Conservation (phyloP, 257 asterid genomes). For the Salvia miltiorrhiza region DNA sequence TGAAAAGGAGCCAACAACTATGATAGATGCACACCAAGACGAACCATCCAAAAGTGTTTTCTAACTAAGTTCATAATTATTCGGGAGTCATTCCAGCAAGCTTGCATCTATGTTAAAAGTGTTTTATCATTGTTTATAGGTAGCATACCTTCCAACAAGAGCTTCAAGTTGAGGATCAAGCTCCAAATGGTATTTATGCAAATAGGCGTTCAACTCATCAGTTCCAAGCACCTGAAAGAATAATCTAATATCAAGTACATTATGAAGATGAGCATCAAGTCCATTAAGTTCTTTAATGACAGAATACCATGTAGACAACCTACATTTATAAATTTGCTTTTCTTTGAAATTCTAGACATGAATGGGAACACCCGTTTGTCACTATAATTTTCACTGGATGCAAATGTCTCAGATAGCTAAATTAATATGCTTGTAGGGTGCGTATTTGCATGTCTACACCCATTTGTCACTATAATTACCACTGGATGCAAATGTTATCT, state of each 20-base stretch:
- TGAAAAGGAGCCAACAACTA: not conserved
- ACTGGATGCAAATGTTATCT: too few species aligned
- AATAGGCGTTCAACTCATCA: constrained; percentile 87
- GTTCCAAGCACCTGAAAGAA: constrained; percentile 85
- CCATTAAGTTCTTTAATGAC: not conserved
- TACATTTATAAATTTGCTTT: not conserved
- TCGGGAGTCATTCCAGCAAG: not conserved
- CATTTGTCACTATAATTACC: too few species aligned
- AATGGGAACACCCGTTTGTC: too few species aligned
- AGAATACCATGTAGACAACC: not conserved
- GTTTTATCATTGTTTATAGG: not conserved
- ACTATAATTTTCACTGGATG: too few species aligned
- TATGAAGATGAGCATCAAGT: not conserved
- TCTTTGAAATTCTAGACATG: too few species aligned
- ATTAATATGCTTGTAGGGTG: too few species aligned
- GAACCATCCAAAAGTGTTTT: not conserved
- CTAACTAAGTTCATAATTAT: not conserved
- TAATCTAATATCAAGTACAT: constrained; percentile 21
- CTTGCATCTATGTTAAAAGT: not conserved
- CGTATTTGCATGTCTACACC: too few species aligned
- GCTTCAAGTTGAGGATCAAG: constrained; percentile 91
- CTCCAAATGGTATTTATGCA: constrained; percentile 78
- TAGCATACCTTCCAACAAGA: constrained; percentile 84
- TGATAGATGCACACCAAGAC: not conserved
- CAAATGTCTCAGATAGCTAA: too few species aligned